phyloP scores from a whole-genome alignment of 2,329 filamentous ascomycete species.

The Claviceps arundinis region DNA sequence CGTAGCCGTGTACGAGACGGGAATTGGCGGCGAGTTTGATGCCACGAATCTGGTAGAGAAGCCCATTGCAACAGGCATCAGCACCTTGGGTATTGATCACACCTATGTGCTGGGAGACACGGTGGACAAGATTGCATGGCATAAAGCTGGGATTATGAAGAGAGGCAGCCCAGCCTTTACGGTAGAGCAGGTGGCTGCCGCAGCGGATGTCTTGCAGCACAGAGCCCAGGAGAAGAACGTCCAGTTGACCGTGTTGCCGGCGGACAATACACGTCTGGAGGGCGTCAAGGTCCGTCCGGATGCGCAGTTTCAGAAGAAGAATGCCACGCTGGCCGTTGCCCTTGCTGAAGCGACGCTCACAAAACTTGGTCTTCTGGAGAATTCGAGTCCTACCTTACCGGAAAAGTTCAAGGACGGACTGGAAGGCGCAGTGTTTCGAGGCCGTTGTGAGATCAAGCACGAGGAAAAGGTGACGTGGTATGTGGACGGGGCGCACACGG shows the following conservation, averaged over 20 bases:
- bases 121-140: slow-evolving; percentile 56
- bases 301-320: slow-evolving; percentile 45
- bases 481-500: slow-evolving; percentile 85
- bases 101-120: slow-evolving; percentile 48
- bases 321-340: slow-evolving; percentile 39
- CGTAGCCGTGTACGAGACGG: slow-evolving; percentile 51
- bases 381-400: slow-evolving; percentile 32
- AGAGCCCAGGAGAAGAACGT: slow-evolving; percentile 42
- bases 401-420: slow-evolving; percentile 57
- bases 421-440: slow-evolving; percentile 62
- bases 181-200: slow-evolving; percentile 34
- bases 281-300: slow-evolving; percentile 36
- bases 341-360: slow-evolving; percentile 36
- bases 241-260: slow-evolving; percentile 29
- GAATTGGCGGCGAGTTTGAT: slow-evolving; percentile 55
- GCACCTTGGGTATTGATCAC: slow-evolving; percentile 57
- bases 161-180: slow-evolving; percentile 43
- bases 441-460: slow-evolving; percentile 55
- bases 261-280: slow-evolving; percentile 31
- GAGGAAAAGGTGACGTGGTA: slow-evolving; percentile 59
- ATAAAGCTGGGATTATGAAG: slow-evolving; percentile 63
- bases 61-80: slow-evolving; percentile 47
- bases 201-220: slow-evolving; percentile 30
- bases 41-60: slow-evolving; percentile 51
- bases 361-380: slow-evolving; percentile 26